Base-by-base conservation (phyloP, 2,329 filamentous ascomycete genomes). In the Trichoderma sp. region DNA sequence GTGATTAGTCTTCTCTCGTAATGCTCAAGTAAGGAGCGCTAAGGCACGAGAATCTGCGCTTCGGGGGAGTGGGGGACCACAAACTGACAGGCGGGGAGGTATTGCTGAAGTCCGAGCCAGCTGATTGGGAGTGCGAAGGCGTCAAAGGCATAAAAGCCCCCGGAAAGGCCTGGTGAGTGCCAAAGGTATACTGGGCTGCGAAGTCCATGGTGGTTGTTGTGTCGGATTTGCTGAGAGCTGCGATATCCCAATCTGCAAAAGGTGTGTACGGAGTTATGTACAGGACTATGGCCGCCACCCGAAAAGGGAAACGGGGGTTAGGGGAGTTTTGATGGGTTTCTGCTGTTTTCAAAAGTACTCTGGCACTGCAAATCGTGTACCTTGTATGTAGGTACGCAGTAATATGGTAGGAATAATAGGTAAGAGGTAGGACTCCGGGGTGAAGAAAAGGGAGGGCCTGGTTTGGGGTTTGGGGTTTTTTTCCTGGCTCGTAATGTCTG, bases 81-180 rank as follows among this genome's bases (percentile, higher is more conserved):
- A 68, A 68, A 83, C 84, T 78, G 79, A 87, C 85, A 75, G 84
- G 82, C 73, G 85, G 83, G 72, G 85, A 87, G 64, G 83, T 83
- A 68, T 79, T 83, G 74, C 78, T 81, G 77, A 84, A 87, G 67
- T 87, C 84, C 42, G 85, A 86, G 32, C 79, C 78, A 53, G 82
- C 82, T 66, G 85, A 85, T 72, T 84, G 84, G 67, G 84, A 84
- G 75, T 85, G 82, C 67, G 84, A 85, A 34, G 85, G 85, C 70
- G 85, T 86, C 74, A 87, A 82, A 70, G 81, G 80, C 75, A 87
- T 81, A 75, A 86, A 87, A 73, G 82, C 81, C 72, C 48, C 27
- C 9, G 83, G 84, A 77, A 84, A 86, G 59, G 83, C 79, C 78
- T 85, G 83, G 69, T 80, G 74, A 42, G 64, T 9, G 73, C 79